Percentiles rank a stretch among this genome's conserved stretches.
Conservation (phyloP, 768 basidiomycete species). For the Nidularia pulvinata region DNA sequence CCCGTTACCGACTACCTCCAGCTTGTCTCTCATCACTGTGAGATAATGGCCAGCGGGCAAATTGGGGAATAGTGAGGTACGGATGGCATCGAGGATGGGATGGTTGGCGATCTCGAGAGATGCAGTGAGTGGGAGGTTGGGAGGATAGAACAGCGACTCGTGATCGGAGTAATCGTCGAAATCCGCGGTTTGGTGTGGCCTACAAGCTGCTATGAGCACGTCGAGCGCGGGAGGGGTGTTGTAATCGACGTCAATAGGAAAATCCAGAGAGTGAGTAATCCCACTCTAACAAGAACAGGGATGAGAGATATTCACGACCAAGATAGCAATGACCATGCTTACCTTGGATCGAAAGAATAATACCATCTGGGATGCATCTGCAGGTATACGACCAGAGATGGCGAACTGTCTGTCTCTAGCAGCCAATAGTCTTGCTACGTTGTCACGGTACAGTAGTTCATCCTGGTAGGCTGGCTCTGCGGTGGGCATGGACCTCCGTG, state of each 20-base stretch:
- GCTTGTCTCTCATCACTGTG: conserved; percentile 62
- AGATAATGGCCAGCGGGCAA: conserved; percentile 72
- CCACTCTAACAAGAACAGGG: conserved; percentile 49
- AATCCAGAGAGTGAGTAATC: conserved; percentile 79
- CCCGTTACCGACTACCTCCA: conserved; percentile 68
- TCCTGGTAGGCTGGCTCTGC: conserved; percentile 35
- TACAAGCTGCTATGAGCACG: conserved; percentile 74
- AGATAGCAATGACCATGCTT: conserved; percentile 10
- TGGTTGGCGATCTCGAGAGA: conserved; percentile 82
- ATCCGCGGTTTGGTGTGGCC: conserved; percentile 58
- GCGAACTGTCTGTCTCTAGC: conserved; percentile 66
- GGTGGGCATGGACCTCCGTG: conserved; percentile 24
- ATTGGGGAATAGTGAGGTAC: conserved; percentile 69
- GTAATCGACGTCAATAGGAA: conserved; percentile 77
- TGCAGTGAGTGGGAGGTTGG: conserved; percentile 69
- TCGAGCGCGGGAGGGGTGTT: conserved; percentile 78
- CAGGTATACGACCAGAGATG: conserved; percentile 65
- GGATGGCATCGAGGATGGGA: conserved; percentile 79
- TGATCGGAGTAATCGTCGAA: conserved; percentile 53
- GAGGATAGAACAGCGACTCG: conserved; percentile 73
- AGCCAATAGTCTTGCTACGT: conserved; percentile 52
- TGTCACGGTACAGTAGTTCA: conserved; percentile 52
- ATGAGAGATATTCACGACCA: neutral
- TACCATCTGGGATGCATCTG: conserved; percentile 65
- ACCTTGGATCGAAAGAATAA: conserved; percentile 85